phyloP scores from a whole-genome alignment of 768 basidiomycete genomes.

The Boletus reticuloceps region DNA sequence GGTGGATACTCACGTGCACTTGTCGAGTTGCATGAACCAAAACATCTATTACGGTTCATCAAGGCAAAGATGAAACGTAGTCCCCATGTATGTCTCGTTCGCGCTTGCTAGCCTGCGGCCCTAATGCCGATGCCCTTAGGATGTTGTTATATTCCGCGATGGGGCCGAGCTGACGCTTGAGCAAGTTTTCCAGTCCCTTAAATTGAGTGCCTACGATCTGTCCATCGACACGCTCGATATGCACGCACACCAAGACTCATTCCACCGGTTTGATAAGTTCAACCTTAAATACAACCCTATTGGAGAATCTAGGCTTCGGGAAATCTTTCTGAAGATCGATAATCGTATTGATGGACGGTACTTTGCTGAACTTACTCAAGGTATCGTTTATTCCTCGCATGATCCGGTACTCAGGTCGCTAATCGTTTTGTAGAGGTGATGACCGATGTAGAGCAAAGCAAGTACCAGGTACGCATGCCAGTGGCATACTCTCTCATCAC shows the following conservation, averaged over 20 bases:
- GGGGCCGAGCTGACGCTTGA: slow-evolving; percentile 82
- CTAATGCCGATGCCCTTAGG: slow-evolving; percentile 46
- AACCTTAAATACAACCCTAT: slow-evolving; percentile 97
- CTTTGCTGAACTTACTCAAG: slow-evolving; percentile 90
- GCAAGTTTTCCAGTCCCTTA: slow-evolving; percentile 95
- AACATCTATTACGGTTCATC: slow-evolving; percentile 96
- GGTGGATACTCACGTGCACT: slow-evolving; percentile 98
- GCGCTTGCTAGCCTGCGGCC: background rate
- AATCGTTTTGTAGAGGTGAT: slow-evolving; percentile 70
- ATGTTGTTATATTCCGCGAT: slow-evolving; percentile 95
- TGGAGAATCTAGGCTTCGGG: slow-evolving; percentile 89
- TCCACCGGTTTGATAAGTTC: slow-evolving; percentile 98
- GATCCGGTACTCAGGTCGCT: background rate
- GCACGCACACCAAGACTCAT: slow-evolving; percentile 98
- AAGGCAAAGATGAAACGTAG: slow-evolving; percentile 96
- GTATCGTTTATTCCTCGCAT: slow-evolving; percentile 37
- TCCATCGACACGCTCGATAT: slow-evolving; percentile 99
- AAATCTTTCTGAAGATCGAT: slow-evolving; percentile 98
- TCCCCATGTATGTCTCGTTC: slow-evolving; percentile 54
- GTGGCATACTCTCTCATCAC: background rate
- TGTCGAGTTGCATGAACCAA: slow-evolving; percentile 99
- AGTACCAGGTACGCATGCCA: slow-evolving; percentile 74
- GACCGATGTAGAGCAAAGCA: slow-evolving; percentile 96
- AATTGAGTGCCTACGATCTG: slow-evolving; percentile 94
- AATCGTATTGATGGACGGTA: slow-evolving; percentile 92